These are phyloP conservation scores for Sungouiella thailandica DNA, from an alignment of 805 yeast species.

Conservation along the genomic window DNA sequence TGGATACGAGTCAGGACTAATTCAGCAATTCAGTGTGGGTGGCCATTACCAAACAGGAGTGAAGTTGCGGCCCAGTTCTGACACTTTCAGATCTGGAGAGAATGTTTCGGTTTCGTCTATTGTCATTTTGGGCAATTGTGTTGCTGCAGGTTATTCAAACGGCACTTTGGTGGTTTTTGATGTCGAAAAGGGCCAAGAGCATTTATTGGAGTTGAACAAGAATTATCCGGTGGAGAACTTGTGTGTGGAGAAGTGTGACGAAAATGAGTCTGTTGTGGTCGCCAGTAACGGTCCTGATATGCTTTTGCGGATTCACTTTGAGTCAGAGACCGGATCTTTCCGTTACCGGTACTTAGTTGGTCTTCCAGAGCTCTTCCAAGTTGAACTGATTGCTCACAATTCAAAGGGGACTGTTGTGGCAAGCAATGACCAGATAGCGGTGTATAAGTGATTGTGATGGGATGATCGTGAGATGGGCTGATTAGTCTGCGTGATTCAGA, in stretches of 20 bases:
- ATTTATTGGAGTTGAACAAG: constrained; percentile 3
- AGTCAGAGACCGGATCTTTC: constrained; percentile 3
- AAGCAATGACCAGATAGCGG: constrained; percentile 6
- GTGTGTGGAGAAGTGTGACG: background rate
- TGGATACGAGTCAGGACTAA: constrained; percentile 37
- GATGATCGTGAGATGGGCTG: too few species aligned
- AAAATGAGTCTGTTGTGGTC: constrained; percentile 1
- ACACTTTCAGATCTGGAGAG: too few species aligned
- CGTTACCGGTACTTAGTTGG: constrained; percentile 18
- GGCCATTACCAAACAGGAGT: constrained; percentile 11
- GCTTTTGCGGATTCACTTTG: constrained; percentile 12
- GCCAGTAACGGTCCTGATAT: constrained; percentile 25
- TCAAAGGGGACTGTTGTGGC: constrained; percentile 4
- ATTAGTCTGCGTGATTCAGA: too few species aligned
- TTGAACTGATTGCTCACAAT: constrained; percentile 9
- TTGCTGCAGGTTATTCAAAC: constrained; percentile 19
- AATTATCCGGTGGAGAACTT: constrained; percentile 7
- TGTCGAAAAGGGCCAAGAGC: background rate
- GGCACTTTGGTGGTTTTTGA: constrained; percentile 16
- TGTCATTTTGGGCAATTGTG: constrained; percentile 3
- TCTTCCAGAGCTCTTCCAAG: constrained; percentile 19
- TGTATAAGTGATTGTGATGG: background rate
- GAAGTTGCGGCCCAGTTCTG: constrained; percentile 3
- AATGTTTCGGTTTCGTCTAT: constrained; percentile 16
- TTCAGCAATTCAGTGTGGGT: constrained; percentile 19